Evolutionary conservation across 2,329 filamentous ascomycete genomes (phyloP).

Genomic region (Aspergillus ochraceoroseus): DNA sequence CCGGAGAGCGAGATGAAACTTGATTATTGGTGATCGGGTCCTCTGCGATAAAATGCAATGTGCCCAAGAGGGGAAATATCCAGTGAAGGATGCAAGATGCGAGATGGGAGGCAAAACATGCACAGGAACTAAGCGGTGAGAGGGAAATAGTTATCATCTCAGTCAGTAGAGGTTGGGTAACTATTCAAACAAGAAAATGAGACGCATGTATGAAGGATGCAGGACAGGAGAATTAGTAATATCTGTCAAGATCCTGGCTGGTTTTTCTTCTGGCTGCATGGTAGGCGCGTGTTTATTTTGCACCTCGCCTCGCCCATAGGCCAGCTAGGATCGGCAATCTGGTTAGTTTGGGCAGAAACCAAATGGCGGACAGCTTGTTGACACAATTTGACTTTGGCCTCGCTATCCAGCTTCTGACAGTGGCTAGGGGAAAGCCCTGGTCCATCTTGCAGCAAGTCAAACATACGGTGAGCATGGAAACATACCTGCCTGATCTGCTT

Average conservation of each 20-base stretch:
- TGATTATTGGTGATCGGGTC: slow-evolving; percentile 5
- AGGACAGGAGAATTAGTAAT: slow-evolving; percentile 15
- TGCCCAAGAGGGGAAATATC: too few relatives aligned
- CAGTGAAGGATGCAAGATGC: too few relatives aligned
- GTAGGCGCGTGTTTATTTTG: slow-evolving; percentile 18
- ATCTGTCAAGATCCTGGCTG: slow-evolving; percentile 15
- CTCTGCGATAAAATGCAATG: slow-evolving; percentile 7
- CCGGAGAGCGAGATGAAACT: too few relatives aligned
- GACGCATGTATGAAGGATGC: slow-evolving; percentile 5
- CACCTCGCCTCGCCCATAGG: slow-evolving; percentile 12
- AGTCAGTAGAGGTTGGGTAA: slow-evolving; percentile 14
- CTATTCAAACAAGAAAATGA: slow-evolving; percentile 16
- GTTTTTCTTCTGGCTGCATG: slow-evolving; percentile 15
- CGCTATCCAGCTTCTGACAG: slow-evolving; percentile 5
- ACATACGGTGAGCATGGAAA: slow-evolving; percentile 22
- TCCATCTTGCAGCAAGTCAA: slow-evolving; percentile 20
- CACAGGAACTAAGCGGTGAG: slow-evolving; percentile 18
- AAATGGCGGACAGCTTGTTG: slow-evolving; percentile 13
- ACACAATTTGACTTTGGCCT: slow-evolving; percentile 14
- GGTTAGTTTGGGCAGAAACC: slow-evolving; percentile 25
- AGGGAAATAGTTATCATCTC: slow-evolving; percentile 13
- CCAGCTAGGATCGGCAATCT: slow-evolving; percentile 4
- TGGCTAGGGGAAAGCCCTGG: slow-evolving; percentile 16
- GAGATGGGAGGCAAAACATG: slow-evolving; percentile 1
- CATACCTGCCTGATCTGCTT: slow-evolving; percentile 14